Base-by-base conservation (phyloP, 805 yeast genomes). In the Pichia exigua region DNA sequence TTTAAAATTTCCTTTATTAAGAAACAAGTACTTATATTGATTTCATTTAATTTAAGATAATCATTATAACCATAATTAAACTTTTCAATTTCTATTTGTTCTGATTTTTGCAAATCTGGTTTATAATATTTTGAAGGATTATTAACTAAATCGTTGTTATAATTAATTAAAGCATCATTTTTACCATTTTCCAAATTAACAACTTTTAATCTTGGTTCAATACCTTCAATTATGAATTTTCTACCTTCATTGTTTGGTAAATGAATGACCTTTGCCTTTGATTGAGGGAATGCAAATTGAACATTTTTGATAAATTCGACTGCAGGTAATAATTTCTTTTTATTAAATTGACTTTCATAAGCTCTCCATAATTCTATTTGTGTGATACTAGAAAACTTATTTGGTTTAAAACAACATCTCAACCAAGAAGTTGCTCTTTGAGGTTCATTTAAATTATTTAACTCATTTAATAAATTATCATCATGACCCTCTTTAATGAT, bases 251-350 rank as follows among this genome's bases (percentile, higher is more conserved):
- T 83, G 15, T 80, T 73, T 7, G 81, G 76, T 42, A 79, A 74
- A 49, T 79, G 79, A 24, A 92, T 80, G 17, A 94, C 98, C 92
- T 90, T 91, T 0, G 99, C 98, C 48, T 87, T 84, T 3, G 96
- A 89, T 59, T 82, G 79, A 18, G 86, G 83, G 65, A 94, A 94
- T 1, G 96, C 96, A 54, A 81, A 80, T 35, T 91, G 85, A 21
- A 92, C 98, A 63, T 94, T 92, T 61, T 92, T 89, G 65, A 94
- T 94, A 66, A 94, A 94, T 58, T 94, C 98, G 13, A 94, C 97
- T 0, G 99, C 99, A 1, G 97, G 96, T 32, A 92, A 74, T 47
- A 92, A 71, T 58, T 81, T 79, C 51, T 76, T 73, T 50, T 76
- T 77, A 54, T 85, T 85, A 61, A 94, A 94, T 65, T 86, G 94